Base-by-base conservation (phyloP, 1,139 yeast genomes). In the Yamadazyma diddensiae region DNA sequence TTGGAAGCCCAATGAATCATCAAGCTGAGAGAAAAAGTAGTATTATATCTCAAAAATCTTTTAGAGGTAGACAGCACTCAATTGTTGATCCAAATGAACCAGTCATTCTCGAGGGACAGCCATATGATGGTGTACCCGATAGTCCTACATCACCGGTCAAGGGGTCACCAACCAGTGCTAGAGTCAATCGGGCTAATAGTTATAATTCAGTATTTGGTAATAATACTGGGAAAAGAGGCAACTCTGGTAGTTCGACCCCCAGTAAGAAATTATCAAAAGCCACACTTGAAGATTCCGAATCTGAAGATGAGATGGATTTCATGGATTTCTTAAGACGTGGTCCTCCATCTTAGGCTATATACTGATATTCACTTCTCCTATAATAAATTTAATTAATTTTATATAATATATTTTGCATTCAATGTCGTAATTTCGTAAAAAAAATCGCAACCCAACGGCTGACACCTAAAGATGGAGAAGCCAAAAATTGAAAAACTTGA, bases 311-410 rank as follows among this genome's bases (percentile, higher is more conserved):
- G 32, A 59, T 72, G 59, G 79, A 73, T 45, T 62, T 74, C 37
- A 31, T 72, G 42, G 78, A 71, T 38, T 71, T 73, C 39, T 58
- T 74, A 33, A 62, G 60, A 19, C 56, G 53, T 24, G 77, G 75
- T 3, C 76, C 77, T 13, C 15, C 25, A 21, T 21, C 11, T 9
- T 21, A 6, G n/a, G n/a, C 11, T 10, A 21, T 5, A 6, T n/a
- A 10, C 7, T 7, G 10, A 18, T n/a, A 21, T 21, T 21, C 24
- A 21, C 6, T 21, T 21, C 24, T 11, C 11, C 20, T 18, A 18
- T 21, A 6, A 6, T 21, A 21, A 21, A 5, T 21, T 21, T 21
- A 21, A 21, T 21, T 7, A 6, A n/a, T 21, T n/a, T 7, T 18
- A 7, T 18, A 18, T 18, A 10, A 7, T 18, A n/a, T n/a, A n/a